These are phyloP conservation scores for Oleoguttula mirabilis DNA, from an alignment of 495 filamentous ascomycete species.

Conservation along the genomic window DNA sequence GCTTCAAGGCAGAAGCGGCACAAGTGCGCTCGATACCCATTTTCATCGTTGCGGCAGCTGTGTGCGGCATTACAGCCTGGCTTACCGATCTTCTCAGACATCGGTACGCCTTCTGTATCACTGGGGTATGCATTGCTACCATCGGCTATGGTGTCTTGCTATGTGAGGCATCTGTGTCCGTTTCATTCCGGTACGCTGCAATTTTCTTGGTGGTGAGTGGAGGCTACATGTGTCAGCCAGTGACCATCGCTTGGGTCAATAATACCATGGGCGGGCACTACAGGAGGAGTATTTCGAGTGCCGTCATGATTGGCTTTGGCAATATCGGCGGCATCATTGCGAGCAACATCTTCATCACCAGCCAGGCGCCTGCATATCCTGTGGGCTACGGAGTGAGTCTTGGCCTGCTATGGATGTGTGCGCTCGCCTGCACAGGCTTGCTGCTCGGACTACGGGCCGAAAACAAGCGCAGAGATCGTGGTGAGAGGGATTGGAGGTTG, in stretches of 20 bases:
- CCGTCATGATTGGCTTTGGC: slow-evolving; percentile 37
- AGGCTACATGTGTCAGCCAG: slow-evolving; percentile 30
- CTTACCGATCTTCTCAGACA: slow-evolving; percentile 27
- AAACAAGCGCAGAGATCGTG: slow-evolving; percentile 32
- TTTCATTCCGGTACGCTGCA: slow-evolving; percentile 30
- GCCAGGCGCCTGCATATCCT: slow-evolving; percentile 29
- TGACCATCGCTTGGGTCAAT: slow-evolving; percentile 29
- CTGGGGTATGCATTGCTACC: slow-evolving; percentile 24
- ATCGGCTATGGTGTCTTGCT: slow-evolving; percentile 30
- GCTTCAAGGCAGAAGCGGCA: slow-evolving; percentile 19
- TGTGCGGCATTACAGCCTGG: slow-evolving; percentile 5
- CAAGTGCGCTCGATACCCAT: slow-evolving; percentile 31
- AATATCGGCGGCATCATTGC: slow-evolving; percentile 35
- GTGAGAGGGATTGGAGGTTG: slow-evolving; percentile 41
- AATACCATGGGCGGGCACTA: slow-evolving; percentile 27
- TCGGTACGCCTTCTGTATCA: slow-evolving; percentile 29
- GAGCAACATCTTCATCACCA: slow-evolving; percentile 28
- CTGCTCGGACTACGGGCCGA: slow-evolving; percentile 32
- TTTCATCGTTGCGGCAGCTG: slow-evolving; percentile 23
- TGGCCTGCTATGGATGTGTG: slow-evolving; percentile 42
- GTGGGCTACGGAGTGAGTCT: slow-evolving; percentile 29
- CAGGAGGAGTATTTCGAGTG: slow-evolving; percentile 36
- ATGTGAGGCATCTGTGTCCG: slow-evolving; percentile 20
- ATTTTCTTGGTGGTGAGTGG: slow-evolving; percentile 32
- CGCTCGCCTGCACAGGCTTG: slow-evolving; percentile 29